Percentiles rank a stretch among this genome's conserved stretches.
Conservation (phyloP, 2,329 filamentous ascomycete genomes). For the Trichoderma pleuroti region DNA sequence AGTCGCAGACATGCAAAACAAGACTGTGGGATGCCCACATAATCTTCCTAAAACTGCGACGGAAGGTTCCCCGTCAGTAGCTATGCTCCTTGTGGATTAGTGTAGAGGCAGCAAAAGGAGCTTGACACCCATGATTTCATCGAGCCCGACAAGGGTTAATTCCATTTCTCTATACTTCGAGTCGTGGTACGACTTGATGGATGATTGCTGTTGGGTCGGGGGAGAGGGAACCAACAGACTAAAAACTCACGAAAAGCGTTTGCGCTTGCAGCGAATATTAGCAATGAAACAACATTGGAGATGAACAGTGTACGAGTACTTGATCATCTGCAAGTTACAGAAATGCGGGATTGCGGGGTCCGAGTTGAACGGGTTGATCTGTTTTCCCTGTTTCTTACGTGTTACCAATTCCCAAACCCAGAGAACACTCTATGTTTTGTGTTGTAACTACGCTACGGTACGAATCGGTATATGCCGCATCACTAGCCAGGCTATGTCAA, state of each 20-base stretch:
- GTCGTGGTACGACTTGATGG: too few species aligned
- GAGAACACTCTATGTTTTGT: background rate
- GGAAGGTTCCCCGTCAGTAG: too few species aligned
- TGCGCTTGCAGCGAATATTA: background rate
- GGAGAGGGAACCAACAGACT: background rate
- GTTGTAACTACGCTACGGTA: background rate
- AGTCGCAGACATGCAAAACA: too few species aligned
- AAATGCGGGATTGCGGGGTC: background rate
- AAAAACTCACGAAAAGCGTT: background rate
- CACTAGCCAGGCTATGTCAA: background rate
- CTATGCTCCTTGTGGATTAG: too few species aligned
- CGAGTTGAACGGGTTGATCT: background rate
- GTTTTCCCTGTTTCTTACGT: background rate
- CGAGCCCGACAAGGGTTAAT: too few species aligned
- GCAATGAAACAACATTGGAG: background rate
- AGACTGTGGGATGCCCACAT: too few species aligned
- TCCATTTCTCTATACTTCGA: too few species aligned
- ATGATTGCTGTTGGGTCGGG: too few species aligned
- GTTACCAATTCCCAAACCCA: background rate
- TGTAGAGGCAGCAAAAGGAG: too few species aligned
- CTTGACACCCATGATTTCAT: too few species aligned
- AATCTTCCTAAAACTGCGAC: too few species aligned
- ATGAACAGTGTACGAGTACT: background rate
- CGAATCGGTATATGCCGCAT: background rate
- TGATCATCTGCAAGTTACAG: background rate